These are phyloP conservation scores for Parathielavia hyrcaniae DNA, from an alignment of 495 filamentous ascomycete species.

Conservation along the genomic window DNA sequence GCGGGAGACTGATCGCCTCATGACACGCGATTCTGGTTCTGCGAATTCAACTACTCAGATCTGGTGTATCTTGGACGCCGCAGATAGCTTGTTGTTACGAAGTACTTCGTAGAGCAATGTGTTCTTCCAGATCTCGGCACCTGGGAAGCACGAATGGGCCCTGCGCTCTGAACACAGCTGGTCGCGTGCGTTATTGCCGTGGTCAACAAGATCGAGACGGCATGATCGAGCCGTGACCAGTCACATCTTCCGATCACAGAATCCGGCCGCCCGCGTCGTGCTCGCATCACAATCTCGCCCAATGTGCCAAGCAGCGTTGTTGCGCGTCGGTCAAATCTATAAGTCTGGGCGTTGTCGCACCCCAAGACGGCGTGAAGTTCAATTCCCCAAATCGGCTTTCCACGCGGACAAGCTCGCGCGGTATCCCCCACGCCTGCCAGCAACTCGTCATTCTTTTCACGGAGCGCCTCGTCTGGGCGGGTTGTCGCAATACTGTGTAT, in stretches of 20 bases:
- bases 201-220: conserved; percentile 9
- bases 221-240: neutral
- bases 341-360: conserved; percentile 31
- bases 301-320: conserved; percentile 32
- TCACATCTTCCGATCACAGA: conserved; percentile 1
- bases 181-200: neutral
- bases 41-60: neutral
- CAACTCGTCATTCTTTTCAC: neutral
- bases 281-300: conserved; percentile 30
- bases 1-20: neutral
- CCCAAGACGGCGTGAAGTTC: conserved; percentile 10
- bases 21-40: neutral
- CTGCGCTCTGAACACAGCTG: neutral
- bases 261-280: conserved; percentile 15
- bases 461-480: neutral
- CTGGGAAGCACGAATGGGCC: conserved; percentile 9
- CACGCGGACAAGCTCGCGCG: neutral
- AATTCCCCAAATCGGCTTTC: conserved; percentile 11
- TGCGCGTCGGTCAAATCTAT: conserved; percentile 22
- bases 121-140: conserved; percentile 13
- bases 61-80: conserved; percentile 3
- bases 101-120: neutral
- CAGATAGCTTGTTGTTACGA: too few relatives aligned
- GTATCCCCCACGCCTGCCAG: neutral
- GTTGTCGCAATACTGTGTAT: conserved; percentile 2